A percentile compares a stretch with the other conserved stretches of the same genome.
Conservation (phyloP, 1,284 basidiomycete species). For the Stygiomarasmius scandens region DNA sequence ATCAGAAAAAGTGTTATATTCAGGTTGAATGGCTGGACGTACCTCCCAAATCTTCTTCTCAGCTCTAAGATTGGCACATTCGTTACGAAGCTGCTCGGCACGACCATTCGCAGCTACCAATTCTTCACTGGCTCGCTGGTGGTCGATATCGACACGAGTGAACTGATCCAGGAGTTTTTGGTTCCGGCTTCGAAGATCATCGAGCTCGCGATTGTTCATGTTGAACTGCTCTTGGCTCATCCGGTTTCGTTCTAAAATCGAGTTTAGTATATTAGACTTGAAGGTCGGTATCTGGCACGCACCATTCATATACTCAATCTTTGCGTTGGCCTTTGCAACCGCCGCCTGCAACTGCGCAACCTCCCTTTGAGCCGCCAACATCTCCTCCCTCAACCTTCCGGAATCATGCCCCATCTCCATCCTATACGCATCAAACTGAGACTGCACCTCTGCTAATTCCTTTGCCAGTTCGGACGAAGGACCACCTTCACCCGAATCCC, state of each 20-base stretch:
- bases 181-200: constrained; percentile 64
- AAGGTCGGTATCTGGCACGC: constrained; percentile 25
- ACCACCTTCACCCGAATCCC: constrained; percentile 27
- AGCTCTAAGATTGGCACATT: constrained; percentile 82
- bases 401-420: constrained; percentile 80
- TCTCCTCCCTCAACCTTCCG: constrained; percentile 70
- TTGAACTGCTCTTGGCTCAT: constrained; percentile 65
- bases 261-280: neutral
- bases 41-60: constrained; percentile 95
- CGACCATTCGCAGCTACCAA: constrained; percentile 56
- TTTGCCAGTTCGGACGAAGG: constrained; percentile 36
- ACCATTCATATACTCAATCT: constrained; percentile 76
- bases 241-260: constrained; percentile 58
- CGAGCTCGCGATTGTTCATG: constrained; percentile 60
- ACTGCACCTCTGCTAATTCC: constrained; percentile 74
- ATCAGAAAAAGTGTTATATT: constrained; percentile 2
- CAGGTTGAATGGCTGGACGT: constrained; percentile 24
- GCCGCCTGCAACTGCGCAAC: constrained; percentile 65
- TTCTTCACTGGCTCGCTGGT: constrained; percentile 65
- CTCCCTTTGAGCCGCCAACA: constrained; percentile 65
- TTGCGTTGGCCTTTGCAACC: constrained; percentile 81
- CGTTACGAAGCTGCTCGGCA: constrained; percentile 79
- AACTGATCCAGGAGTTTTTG: constrained; percentile 70
- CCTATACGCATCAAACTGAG: constrained; percentile 77
- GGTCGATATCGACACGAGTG: constrained; percentile 68